Base-by-base conservation (phyloP, 1,139 yeast genomes). In the Taphrina betulina region DNA sequence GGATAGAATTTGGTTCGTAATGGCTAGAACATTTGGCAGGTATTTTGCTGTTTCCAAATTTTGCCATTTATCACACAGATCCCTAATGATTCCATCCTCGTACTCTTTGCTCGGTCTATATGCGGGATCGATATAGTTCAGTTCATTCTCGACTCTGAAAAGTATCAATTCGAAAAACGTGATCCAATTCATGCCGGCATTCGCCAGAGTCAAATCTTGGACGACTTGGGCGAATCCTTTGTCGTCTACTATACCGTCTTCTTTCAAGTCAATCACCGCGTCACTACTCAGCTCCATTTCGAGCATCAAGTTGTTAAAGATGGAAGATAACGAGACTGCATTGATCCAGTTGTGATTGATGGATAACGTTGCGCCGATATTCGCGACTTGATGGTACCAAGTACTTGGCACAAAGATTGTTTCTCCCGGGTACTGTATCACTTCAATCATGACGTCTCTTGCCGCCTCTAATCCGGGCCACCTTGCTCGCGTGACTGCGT, bases 391-490 rank as follows among this genome's bases (percentile, higher is more conserved):
- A 28, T 57, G 59, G 23, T 45, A 53, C 59, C 59, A 57, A 8
- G 57, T 53, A 16, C 53, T 43, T n/a, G 59, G 59, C 46, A 57
- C 59, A 29, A 57, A 57, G 14, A 57, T 53, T n/a, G 59, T 52
- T 35, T 57, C 53, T n/a, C 57, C 59, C 5, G 57, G 44, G 19
- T 24, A 37, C 34, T 57, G 59, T 17, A 17, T 19, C 17, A 52
- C 56, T 7, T 22, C 37, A n/a, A 52, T 14, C 7, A 50, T 50
- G 20, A 36, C 50, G 12, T 42, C 43, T 2, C 43, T 50, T 19
- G 48, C 50, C 8, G 23, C 14, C 24, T 28, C 33, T 3, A 38
- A 46, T 5, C 34, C 26, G 19, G 48, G 50, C 46, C 40, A 41
- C 16, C 50, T 36, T 5, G 34, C 41, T 14, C 26, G 20, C 10